A percentile compares a stretch with the other conserved stretches of the same genome.
Evolutionary conservation across 495 filamentous ascomycete genomes (phyloP).

Genomic region (Tuber microsphaerosporum): DNA sequence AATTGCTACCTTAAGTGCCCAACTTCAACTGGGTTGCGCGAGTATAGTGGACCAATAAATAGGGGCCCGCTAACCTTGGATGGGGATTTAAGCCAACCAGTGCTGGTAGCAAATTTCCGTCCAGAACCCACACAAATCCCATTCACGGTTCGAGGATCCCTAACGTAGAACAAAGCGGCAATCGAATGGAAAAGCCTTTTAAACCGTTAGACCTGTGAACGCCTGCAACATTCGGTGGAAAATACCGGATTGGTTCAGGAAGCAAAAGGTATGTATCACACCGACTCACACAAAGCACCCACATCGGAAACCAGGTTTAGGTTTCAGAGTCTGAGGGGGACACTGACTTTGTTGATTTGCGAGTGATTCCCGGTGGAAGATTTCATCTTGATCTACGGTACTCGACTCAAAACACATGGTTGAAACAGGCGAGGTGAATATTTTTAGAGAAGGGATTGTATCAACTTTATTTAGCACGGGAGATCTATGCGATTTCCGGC

Average conservation of each 20-base stretch:
- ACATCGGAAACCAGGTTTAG: neutral
- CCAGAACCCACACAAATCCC: no score
- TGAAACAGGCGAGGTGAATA: neutral
- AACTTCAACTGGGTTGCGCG: no score
- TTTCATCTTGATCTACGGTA: neutral
- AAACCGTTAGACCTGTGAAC: neutral
- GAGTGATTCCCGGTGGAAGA: neutral
- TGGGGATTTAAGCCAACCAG: no score
- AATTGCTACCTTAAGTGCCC: no score
- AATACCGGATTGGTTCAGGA: neutral
- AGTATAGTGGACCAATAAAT: neutral
- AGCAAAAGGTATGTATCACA: neutral
- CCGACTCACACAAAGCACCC: neutral
- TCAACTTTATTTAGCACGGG: neutral
- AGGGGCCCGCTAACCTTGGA: no score
- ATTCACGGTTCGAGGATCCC: no score
- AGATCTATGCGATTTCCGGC: neutral
- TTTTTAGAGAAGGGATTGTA: conserved; percentile 1
- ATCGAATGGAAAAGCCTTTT: neutral
- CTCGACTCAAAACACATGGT: neutral
- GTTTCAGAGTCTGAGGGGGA: neutral
- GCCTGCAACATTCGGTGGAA: neutral
- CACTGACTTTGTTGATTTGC: neutral
- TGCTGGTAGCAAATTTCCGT: no score
- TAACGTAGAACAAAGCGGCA: neutral